These are phyloP conservation scores for Canavalia gladiata DNA, from an alignment of 306 rosid genomes.

Conservation along the genomic window DNA sequence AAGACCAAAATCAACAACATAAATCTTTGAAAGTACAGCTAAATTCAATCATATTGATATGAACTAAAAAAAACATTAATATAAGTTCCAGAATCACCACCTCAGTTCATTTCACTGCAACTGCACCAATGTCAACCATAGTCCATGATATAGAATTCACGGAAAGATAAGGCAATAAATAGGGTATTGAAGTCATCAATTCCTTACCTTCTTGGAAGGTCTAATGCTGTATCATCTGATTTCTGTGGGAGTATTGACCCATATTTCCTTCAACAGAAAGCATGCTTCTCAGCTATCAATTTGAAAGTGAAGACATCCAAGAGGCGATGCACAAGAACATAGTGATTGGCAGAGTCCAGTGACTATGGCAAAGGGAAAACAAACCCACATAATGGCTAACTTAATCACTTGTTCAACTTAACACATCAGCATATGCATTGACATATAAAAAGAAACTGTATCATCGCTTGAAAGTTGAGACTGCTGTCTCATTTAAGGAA, in stretches of 20 bases:
- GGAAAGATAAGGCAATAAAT: conserved; percentile 18
- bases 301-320: not conserved
- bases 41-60: no score
- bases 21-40: no score
- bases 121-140: not conserved
- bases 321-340: conserved; percentile 8
- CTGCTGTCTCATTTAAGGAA: not conserved
- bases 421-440: not conserved
- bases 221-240: conserved; percentile 57
- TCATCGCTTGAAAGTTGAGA: conserved; percentile 7
- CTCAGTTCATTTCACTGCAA: conserved; percentile 23
- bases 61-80: no score
- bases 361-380: conserved; percentile 35
- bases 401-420: conserved; percentile 3
- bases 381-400: conserved; percentile 12
- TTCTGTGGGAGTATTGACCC: conserved; percentile 54
- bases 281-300: conserved; percentile 6
- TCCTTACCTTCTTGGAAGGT: not conserved
- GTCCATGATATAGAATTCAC: not conserved
- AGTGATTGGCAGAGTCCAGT: conserved; percentile 27
- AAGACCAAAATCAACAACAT: no score
- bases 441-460: not conserved
- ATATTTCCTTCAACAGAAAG: conserved; percentile 52
- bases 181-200: no score
- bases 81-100: conserved; percentile 17